Base-by-base conservation (phyloP, 768 basidiomycete genomes). In the Tylopilus balloui region DNA sequence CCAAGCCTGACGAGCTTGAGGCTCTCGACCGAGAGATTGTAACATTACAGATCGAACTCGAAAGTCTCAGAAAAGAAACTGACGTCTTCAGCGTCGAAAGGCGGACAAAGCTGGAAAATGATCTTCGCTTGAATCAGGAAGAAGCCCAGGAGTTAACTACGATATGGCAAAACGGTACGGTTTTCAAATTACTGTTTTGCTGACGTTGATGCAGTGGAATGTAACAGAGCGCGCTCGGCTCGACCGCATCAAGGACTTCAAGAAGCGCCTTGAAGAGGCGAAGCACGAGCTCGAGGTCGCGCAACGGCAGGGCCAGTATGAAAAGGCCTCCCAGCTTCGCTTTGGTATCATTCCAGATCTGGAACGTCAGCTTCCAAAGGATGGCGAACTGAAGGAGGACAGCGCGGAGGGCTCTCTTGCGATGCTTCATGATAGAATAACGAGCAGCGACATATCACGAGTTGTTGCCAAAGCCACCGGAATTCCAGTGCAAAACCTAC, bases 381-480 rank as follows among this genome's bases (percentile, higher is more conserved):
- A 77, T 32, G 62, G 62, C 13, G 74, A 74, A 31, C 61, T 53
- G 31, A 77, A 76, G 36, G 76, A 77, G n/a, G 76, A 69, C n/a
- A 65, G 48, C 15, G 52, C 66, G 27, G 63, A 58, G 9, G 58
- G 67, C 23, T 78, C 80, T 28, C 67, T 84, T 31, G 66, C 77
- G 12, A 86, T 88, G 78, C 71, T 94, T 28, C 84, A 92, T 56
- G 92, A 93, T 53, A 75, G 90, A 34, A 90, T 96, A 8, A 92
- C 88, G 7, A 84, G 84, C n/a, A 83, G 81, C 57, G 91, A 94
- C 64, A 93, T 95, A 42, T 81, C 92, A 2, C 75, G 88, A 3
- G 92, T 94, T 19, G 86, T 94, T 4, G 90, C 89, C 7, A 87
- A 85, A 61, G 78, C 88, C 0, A 96, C 92, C 1, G 92, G 92